Evolutionary conservation across 306 rosid genomes (phyloP).

Genomic region (Prunus mume): DNA sequence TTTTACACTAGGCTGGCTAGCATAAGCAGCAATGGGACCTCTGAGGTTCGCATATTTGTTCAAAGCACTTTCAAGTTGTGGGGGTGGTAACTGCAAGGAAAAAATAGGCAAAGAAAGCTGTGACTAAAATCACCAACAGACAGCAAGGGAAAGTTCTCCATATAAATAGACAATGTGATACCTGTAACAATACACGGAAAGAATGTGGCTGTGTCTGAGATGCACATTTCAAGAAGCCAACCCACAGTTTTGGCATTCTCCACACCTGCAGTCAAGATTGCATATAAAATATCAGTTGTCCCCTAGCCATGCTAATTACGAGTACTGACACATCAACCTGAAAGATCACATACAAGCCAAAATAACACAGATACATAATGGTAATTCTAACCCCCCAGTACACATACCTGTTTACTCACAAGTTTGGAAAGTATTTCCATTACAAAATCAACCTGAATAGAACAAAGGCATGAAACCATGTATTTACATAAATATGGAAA

Average conservation of each 20-base stretch:
- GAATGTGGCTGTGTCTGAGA: slow-evolving; percentile 97
- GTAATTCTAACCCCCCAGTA: background rate
- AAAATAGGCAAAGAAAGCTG: background rate
- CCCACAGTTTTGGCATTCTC: slow-evolving; percentile 97
- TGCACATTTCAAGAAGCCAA: slow-evolving; percentile 95
- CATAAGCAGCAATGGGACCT: slow-evolving; percentile 76
- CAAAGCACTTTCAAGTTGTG: slow-evolving; percentile 82
- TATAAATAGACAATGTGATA: slow-evolving; percentile 26
- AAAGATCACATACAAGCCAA: background rate
- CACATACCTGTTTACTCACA: slow-evolving; percentile 76
- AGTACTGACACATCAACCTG: background rate
- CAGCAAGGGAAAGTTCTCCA: background rate
- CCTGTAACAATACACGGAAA: slow-evolving; percentile 85
- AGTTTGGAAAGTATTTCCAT: slow-evolving; percentile 98
- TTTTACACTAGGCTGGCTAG: slow-evolving; percentile 68
- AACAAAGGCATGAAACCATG: slow-evolving; percentile 18
- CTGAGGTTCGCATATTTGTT: slow-evolving; percentile 73
- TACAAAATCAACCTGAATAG: slow-evolving; percentile 91
- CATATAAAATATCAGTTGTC: slow-evolving; percentile 28
- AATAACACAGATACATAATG: background rate
- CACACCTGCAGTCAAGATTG: slow-evolving; percentile 64
- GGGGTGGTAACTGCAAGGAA: slow-evolving; percentile 76
- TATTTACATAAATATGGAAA: background rate
- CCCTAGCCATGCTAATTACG: background rate
- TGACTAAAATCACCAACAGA: slow-evolving; percentile 3